These are phyloP conservation scores for Fusarium verticillioides DNA, from an alignment of 2,329 filamentous ascomycete species.

Conservation along the genomic window DNA sequence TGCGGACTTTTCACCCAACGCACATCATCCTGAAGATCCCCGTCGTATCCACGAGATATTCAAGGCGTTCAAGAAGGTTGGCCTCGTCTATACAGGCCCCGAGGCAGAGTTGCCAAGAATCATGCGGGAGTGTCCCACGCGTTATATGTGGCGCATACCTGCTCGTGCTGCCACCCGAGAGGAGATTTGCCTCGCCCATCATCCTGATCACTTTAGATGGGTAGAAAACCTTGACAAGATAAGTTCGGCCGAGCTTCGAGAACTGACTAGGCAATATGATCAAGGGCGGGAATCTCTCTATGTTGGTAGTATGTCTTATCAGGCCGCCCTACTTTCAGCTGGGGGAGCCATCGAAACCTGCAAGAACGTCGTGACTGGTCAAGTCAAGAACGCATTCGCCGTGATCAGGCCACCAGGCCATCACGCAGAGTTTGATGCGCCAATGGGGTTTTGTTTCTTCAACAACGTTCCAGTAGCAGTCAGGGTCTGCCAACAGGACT, in stretches of 20 bases:
- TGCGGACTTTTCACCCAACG: conserved; percentile 75
- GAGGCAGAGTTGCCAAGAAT: conserved; percentile 65
- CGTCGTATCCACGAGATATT: conserved; percentile 93
- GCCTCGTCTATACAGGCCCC: conserved; percentile 75
- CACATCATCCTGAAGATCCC: conserved; percentile 94
- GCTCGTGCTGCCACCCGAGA: conserved; percentile 80
- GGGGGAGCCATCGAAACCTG: conserved; percentile 97
- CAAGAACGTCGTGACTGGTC: conserved; percentile 83
- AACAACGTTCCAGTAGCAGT: conserved; percentile 97
- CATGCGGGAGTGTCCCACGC: conserved; percentile 64
- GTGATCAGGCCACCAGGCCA: conserved; percentile 95
- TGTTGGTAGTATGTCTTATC: conserved; percentile 83
- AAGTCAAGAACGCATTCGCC: conserved; percentile 94
- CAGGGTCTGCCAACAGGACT: conserved; percentile 85
- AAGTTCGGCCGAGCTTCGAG: conserved; percentile 73
- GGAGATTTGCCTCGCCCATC: conserved; percentile 86
- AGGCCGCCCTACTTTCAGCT: conserved; percentile 83
- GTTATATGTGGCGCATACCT: conserved; percentile 80
- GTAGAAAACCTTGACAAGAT: conserved; percentile 69
- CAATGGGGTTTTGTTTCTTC: conserved; percentile 97
- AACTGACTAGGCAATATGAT: conserved; percentile 70
- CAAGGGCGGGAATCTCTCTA: conserved; percentile 81
- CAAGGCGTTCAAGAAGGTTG: conserved; percentile 84
- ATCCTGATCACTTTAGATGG: conserved; percentile 80
- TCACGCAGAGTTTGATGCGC: conserved; percentile 85